Evolutionary conservation across 1,139 yeast species (phyloP).

Genomic region (Blastobotrys niveus): DNA sequence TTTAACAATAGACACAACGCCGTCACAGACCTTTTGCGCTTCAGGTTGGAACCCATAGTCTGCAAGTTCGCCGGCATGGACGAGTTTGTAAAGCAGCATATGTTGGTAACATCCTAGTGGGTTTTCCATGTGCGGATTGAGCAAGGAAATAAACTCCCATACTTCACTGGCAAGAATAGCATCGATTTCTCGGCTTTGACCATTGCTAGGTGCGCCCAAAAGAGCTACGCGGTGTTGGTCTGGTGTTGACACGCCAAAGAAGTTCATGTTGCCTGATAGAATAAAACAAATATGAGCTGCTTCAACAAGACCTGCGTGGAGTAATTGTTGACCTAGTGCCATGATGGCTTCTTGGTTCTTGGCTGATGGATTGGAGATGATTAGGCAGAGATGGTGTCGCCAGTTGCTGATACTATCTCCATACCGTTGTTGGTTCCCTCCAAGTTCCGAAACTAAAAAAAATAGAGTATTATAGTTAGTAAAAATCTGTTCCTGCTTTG

Average conservation of each 20-base stretch:
- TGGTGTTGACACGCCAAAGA: conserved; percentile 21
- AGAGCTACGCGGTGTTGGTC: conserved; percentile 23
- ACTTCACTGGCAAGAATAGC: conserved; percentile 58
- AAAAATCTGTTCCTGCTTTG: neutral
- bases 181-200: conserved; percentile 35
- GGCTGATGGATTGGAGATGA: conserved; percentile 32
- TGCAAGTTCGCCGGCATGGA: conserved; percentile 58
- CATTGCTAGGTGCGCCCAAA: conserved; percentile 27
- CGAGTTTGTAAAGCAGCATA: conserved; percentile 49
- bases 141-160: conserved; percentile 53
- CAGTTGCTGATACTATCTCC: conserved; percentile 28
- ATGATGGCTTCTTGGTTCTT: conserved; percentile 31
- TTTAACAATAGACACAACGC: conserved; percentile 43
- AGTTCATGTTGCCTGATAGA: conserved; percentile 37
- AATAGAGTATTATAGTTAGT: conserved; percentile 19
- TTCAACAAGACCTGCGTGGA: conserved; percentile 28
- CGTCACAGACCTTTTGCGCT: conserved; percentile 57
- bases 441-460: conserved; percentile 19
- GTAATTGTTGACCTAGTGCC: conserved; percentile 33
- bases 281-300: conserved; percentile 41
- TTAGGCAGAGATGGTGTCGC: conserved; percentile 32
- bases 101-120: conserved; percentile 43
- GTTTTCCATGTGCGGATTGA: conserved; percentile 31
- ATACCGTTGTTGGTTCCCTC: neutral
- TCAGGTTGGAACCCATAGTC: conserved; percentile 55